Conservation (phyloP, 2,329 filamentous ascomycete species). For the Leptographium galeiforme region DNA sequence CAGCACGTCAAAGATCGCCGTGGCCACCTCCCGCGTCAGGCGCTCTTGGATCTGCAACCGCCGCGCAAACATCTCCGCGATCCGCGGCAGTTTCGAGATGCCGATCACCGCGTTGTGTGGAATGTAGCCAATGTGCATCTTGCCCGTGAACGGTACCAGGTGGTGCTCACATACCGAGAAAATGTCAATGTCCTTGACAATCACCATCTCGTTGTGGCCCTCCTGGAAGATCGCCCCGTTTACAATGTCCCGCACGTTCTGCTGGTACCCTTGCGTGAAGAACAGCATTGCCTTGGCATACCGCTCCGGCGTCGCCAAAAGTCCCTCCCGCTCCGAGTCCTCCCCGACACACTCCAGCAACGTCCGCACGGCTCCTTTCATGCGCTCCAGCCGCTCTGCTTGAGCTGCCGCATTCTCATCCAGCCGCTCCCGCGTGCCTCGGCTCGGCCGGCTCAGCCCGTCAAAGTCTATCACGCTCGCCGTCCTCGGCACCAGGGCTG, state of each 20-base stretch:
- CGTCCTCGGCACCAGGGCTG: constrained; percentile 30
- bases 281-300: constrained; percentile 94
- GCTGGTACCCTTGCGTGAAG: constrained; percentile 93
- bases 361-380: constrained; percentile 49
- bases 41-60: constrained; percentile 92
- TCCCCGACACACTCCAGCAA: constrained; percentile 57
- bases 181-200: constrained; percentile 94
- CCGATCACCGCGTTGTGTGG: constrained; percentile 83
- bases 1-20: constrained; percentile 84
- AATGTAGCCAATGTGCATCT: constrained; percentile 99
- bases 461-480: constrained; percentile 46
- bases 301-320: constrained; percentile 60
- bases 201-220: constrained; percentile 92
- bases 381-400: constrained; percentile 38
- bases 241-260: constrained; percentile 82
- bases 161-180: constrained; percentile 95
- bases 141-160: constrained; percentile 89
- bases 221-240: constrained; percentile 94
- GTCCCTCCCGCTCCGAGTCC: constrained; percentile 50
- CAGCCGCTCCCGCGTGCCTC: constrained; percentile 49
- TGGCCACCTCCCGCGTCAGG: constrained; percentile 87
- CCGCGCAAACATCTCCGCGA: constrained; percentile 93
- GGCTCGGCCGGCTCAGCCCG: constrained; percentile 46
- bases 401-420: constrained; percentile 42
- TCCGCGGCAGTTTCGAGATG: constrained; percentile 86